A percentile compares a stretch with the other conserved stretches of the same genome.
phyloP scores from a whole-genome alignment of 495 filamentous ascomycete genomes.

The Penicillium coprophilum region DNA sequence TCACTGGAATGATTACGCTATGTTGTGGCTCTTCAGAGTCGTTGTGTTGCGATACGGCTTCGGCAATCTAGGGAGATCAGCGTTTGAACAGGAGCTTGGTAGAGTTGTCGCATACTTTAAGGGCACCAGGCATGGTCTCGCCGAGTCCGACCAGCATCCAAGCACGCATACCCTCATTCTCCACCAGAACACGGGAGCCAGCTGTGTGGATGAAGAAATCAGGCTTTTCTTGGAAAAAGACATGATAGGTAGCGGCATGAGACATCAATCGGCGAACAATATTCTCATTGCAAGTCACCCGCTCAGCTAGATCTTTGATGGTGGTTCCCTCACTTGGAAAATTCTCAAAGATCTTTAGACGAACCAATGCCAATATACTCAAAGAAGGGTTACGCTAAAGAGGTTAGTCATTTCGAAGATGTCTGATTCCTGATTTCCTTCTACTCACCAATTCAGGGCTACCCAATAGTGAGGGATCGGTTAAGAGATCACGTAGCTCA shows the following conservation, averaged over 20 bases:
- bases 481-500: constrained; percentile 15
- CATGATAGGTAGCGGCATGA: constrained; percentile 22
- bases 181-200: constrained; percentile 41
- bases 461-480: constrained; percentile 14
- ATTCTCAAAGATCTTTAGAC: constrained; percentile 16
- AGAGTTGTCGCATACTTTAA: constrained; percentile 3
- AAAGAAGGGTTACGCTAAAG: constrained; percentile 16
- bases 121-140: constrained; percentile 25
- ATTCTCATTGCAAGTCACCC: constrained; percentile 11
- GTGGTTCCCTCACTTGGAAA: constrained; percentile 17
- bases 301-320: constrained; percentile 14
- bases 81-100: background rate
- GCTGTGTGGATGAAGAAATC: constrained; percentile 19
- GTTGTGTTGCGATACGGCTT: constrained; percentile 2
- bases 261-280: constrained; percentile 20
- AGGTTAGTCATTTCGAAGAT: background rate
- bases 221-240: constrained; percentile 16
- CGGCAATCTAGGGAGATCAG: constrained; percentile 10
- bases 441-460: constrained; percentile 13
- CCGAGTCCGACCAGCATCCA: constrained; percentile 53
- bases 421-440: background rate
- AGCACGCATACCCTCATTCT: constrained; percentile 43
- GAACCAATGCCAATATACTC: constrained; percentile 15
- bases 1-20: constrained; percentile 3
- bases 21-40: constrained; percentile 10